A percentile compares a stretch with the other conserved stretches of the same genome.
These are phyloP conservation scores for Eucalyptus leucophloia DNA, from an alignment of 345 rosid species.

Conservation along the genomic window DNA sequence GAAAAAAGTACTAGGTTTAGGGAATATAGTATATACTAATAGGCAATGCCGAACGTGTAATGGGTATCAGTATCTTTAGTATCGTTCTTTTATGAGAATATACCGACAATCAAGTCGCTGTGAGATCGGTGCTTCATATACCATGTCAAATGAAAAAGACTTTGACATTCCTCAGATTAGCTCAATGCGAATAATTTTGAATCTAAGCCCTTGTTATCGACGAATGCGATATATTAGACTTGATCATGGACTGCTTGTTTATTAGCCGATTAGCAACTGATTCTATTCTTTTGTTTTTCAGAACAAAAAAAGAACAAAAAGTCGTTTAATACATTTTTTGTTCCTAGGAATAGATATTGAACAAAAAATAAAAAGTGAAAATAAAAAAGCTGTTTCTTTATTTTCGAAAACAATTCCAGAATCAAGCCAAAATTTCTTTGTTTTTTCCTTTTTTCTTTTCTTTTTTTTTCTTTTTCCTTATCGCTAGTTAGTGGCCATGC, in stretches of 20 bases:
- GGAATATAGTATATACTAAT: not conserved
- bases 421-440: too few relatives aligned
- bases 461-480: too few relatives aligned
- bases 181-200: not conserved
- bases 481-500: too few relatives aligned
- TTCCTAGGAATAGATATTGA: fast-evolving
- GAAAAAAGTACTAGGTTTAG: not conserved
- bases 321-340: too few relatives aligned
- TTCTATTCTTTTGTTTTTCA: too few relatives aligned
- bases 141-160: not conserved
- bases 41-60: not conserved
- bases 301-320: too few relatives aligned
- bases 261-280: too few relatives aligned
- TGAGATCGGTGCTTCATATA: not conserved
- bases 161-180: not conserved
- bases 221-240: not conserved
- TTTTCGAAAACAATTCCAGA: fast-evolving
- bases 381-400: too few relatives aligned
- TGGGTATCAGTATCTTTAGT: not conserved
- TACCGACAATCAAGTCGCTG: not conserved
- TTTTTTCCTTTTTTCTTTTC: fast-evolving
- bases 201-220: not conserved
- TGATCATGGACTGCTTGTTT: not conserved
- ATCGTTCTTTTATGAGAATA: not conserved
- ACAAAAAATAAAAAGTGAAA: too few relatives aligned